A percentile compares a stretch with the other conserved stretches of the same genome.
Conservation (phyloP, 257 asterid species). For the Prunella vulgaris region DNA sequence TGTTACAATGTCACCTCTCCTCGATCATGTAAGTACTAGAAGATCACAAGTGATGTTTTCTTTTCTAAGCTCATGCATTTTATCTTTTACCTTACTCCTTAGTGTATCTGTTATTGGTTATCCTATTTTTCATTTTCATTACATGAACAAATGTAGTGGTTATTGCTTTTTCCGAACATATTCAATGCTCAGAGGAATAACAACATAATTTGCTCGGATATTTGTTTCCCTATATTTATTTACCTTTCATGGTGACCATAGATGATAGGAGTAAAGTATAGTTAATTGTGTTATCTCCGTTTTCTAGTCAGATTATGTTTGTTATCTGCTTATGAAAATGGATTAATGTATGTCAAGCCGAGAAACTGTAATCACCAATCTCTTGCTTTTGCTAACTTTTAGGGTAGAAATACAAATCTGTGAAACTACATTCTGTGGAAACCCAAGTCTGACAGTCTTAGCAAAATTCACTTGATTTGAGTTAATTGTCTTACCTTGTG, state of each 20-base stretch:
- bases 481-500: no score
- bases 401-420: background rate
- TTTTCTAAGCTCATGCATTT: background rate
- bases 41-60: background rate
- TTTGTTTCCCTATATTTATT: background rate
- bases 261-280: background rate
- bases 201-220: background rate
- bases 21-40: slow-evolving; percentile 63
- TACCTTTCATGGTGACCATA: background rate
- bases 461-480: no score
- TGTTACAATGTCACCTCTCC: slow-evolving; percentile 88
- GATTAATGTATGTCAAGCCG: no score
- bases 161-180: background rate
- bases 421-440: background rate
- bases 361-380: no score
- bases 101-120: background rate
- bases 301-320: no score
- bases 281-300: no score
- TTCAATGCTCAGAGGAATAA: background rate
- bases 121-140: background rate
- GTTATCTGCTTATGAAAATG: no score
- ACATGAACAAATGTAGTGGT: background rate
- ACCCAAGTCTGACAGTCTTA: no score
- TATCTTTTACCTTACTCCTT: background rate
- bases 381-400: no score